phyloP scores from a whole-genome alignment of 2,329 filamentous ascomycete genomes.

The Curvularia lunata region DNA sequence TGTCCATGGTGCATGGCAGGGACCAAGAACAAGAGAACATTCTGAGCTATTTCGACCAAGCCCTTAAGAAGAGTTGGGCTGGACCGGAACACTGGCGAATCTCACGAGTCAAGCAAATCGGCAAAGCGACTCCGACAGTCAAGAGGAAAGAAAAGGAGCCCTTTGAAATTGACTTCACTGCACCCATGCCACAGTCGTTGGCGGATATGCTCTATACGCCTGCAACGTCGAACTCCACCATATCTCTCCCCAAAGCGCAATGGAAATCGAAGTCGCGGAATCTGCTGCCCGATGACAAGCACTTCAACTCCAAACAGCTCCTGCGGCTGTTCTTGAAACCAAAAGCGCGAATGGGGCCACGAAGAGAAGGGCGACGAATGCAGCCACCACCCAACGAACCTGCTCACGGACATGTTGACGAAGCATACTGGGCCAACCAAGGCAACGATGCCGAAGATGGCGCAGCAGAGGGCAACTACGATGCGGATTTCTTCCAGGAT shows the following conservation, averaged over 20 bases:
- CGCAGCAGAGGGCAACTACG: constrained; percentile 77
- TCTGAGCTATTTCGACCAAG: constrained; percentile 96
- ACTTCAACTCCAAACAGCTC: constrained; percentile 93
- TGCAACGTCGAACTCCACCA: constrained; percentile 78
- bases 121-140: constrained; percentile 65
- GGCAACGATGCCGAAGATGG: constrained; percentile 57
- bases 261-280: constrained; percentile 95
- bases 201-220: constrained; percentile 82
- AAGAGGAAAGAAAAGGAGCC: constrained; percentile 93
- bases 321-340: constrained; percentile 93
- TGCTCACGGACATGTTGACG: constrained; percentile 82
- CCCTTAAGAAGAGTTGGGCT: constrained; percentile 95
- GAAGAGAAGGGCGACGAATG: constrained; percentile 54
- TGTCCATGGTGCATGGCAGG: constrained; percentile 75
- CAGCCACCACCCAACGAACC: constrained; percentile 53
- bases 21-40: constrained; percentile 88
- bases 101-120: constrained; percentile 79
- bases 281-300: constrained; percentile 94
- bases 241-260: constrained; percentile 88
- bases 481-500: constrained; percentile 97
- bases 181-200: constrained; percentile 72
- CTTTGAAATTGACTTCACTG: constrained; percentile 89
- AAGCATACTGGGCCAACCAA: constrained; percentile 87
- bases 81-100: constrained; percentile 99
- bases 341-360: constrained; percentile 79